Evolutionary conservation across 148 eudicot species (phyloP).

Genomic region (Rheum nobile): DNA sequence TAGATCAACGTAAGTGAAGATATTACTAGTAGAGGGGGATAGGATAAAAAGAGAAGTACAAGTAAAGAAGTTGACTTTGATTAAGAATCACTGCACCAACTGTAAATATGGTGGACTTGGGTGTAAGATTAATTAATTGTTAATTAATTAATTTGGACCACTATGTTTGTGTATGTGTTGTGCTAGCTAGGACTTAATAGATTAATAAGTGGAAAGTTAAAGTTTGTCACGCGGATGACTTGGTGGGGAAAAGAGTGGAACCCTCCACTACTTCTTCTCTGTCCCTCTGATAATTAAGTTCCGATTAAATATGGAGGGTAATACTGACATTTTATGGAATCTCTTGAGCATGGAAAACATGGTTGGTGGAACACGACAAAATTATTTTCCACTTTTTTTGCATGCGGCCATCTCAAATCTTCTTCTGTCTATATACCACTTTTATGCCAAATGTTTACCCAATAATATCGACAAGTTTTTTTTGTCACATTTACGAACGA

Average conservation of each 20-base stretch:
- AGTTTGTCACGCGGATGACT: not conserved
- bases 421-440: not conserved
- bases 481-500: too few species aligned
- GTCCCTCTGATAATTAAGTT: too few species aligned
- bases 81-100: not conserved
- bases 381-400: not conserved
- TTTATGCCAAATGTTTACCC: too few species aligned
- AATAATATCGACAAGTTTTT: too few species aligned
- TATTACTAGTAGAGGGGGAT: too few species aligned
- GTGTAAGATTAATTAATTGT: too few species aligned
- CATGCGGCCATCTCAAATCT: not conserved
- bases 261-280: not conserved
- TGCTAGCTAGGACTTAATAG: not conserved
- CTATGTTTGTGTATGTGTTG: too few species aligned
- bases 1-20: too few species aligned
- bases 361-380: constrained; percentile 1
- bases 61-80: constrained; percentile 1
- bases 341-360: not conserved
- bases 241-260: not conserved
- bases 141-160: not conserved
- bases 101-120: not conserved
- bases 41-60: not conserved
- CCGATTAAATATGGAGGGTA: not conserved
- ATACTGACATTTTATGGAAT: not conserved
- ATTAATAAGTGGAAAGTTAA: not conserved